Evolutionary conservation across 306 rosid genomes (phyloP).

Genomic region (Sindora glabra): DNA sequence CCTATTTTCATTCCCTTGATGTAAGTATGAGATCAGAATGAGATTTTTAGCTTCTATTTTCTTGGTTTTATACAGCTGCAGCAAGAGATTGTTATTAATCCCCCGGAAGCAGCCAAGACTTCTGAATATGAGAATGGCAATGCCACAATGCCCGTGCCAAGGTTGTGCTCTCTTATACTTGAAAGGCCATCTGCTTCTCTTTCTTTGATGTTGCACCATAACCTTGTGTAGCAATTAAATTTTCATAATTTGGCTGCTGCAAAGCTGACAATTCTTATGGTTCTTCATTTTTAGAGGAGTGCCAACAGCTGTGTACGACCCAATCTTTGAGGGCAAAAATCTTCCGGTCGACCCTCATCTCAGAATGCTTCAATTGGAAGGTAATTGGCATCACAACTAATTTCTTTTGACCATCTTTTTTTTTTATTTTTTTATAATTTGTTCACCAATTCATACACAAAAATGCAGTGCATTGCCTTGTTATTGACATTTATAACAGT

Average conservation of each 20-base stretch:
- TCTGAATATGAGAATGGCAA: not conserved
- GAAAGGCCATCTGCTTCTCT: not conserved
- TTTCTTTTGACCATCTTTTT: not conserved
- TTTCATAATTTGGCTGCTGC: not conserved
- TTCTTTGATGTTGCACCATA: not conserved
- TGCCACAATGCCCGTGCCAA: not conserved
- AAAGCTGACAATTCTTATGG: not conserved
- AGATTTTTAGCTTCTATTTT: not conserved
- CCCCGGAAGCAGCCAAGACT: not conserved
- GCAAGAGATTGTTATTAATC: not conserved
- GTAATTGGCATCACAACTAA: not conserved
- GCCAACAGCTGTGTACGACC: not conserved
- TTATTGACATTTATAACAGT: not conserved
- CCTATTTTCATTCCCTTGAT: not conserved
- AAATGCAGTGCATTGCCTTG: not conserved
- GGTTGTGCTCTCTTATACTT: not conserved
- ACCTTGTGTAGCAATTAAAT: not conserved
- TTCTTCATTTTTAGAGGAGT: not conserved
- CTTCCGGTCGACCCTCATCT: conserved; percentile 4
- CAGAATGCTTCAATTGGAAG: not conserved
- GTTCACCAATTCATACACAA: not conserved
- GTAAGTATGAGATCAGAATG: not conserved
- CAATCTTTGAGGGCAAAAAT: not conserved
- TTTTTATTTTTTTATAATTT: not conserved
- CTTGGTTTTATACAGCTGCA: not conserved